Percentiles rank a stretch among this genome's conserved stretches.
These are phyloP conservation scores for Verruconis gallopava DNA, from an alignment of 2,329 filamentous ascomycete species.

Conservation along the genomic window DNA sequence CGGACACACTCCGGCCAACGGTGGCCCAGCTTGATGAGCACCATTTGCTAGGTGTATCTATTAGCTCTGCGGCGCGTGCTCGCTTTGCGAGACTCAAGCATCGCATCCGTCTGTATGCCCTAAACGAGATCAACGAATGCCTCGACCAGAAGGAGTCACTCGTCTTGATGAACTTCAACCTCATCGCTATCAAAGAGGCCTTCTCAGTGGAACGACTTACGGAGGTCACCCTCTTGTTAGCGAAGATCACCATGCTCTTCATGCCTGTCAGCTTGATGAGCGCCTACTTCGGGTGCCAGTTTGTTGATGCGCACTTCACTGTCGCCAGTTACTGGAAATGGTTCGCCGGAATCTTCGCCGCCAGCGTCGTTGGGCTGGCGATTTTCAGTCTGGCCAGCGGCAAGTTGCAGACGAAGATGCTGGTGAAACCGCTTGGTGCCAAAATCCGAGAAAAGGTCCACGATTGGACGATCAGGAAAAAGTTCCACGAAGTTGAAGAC, in stretches of 20 bases:
- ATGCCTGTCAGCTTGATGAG: constrained; percentile 64
- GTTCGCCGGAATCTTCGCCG: constrained; percentile 49
- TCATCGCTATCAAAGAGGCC: constrained; percentile 64
- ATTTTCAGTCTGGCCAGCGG: constrained; percentile 45
- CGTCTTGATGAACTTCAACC: constrained; percentile 62
- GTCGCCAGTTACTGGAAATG: constrained; percentile 52
- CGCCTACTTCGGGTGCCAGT: constrained; percentile 57
- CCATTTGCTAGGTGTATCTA: constrained; percentile 28
- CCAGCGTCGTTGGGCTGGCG: constrained; percentile 47
- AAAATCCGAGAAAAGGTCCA: background rate
- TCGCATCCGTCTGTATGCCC: constrained; percentile 45
- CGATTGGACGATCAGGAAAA: background rate
- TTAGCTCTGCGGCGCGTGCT: constrained; percentile 38
- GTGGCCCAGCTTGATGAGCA: constrained; percentile 21
- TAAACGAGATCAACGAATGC: constrained; percentile 49
- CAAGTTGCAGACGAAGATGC: constrained; percentile 42
- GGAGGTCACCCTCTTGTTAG: constrained; percentile 56
- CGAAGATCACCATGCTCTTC: constrained; percentile 64
- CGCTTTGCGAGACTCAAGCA: constrained; percentile 48
- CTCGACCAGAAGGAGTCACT: constrained; percentile 58
- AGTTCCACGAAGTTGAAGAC: background rate
- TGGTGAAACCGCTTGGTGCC: constrained; percentile 22
- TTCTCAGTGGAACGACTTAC: constrained; percentile 59
- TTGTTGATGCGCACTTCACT: constrained; percentile 48
- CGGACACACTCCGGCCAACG: background rate